A percentile compares a stretch with the other conserved stretches of the same genome.
These are phyloP conservation scores for Xerocomus minutiporus DNA, from an alignment of 1,284 basidiomycete genomes.

Conservation along the genomic window DNA sequence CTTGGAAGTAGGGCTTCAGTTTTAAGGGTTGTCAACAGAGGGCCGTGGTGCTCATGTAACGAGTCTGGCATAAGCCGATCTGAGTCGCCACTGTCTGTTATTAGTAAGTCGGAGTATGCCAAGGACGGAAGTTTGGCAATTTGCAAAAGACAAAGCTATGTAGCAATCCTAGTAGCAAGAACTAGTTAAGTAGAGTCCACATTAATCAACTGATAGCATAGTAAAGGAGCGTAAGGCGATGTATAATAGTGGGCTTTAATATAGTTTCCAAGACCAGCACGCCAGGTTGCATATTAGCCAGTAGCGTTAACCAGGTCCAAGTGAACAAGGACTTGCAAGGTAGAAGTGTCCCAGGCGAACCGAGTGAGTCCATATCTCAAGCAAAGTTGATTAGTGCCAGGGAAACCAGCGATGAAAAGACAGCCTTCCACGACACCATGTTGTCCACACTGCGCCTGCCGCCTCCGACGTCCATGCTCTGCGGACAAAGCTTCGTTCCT, in stretches of 20 bases:
- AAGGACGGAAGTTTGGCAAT: too few relatives aligned
- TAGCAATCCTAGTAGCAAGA: conserved; percentile 3
- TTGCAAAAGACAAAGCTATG: conserved; percentile 9
- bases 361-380: conserved; percentile 4
- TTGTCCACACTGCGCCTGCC: not conserved
- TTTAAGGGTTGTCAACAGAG: not conserved
- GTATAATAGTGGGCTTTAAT: too few relatives aligned
- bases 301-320: not conserved
- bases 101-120: not conserved
- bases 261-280: too few relatives aligned
- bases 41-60: not conserved
- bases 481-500: conserved; percentile 17
- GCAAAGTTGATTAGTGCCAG: conserved; percentile 6
- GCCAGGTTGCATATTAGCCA: not conserved
- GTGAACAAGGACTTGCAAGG: not conserved
- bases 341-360: not conserved
- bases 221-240: conserved; percentile 1
- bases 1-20: not conserved
- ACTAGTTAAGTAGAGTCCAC: not conserved
- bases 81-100: not conserved
- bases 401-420: conserved; percentile 4
- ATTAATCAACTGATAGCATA: conserved; percentile 5
- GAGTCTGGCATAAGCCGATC: not conserved
- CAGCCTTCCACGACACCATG: conserved; percentile 10
- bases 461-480: conserved; percentile 11